Evolutionary conservation across 768 basidiomycete species (phyloP).

Genomic region (Aureoboletus auriporus): DNA sequence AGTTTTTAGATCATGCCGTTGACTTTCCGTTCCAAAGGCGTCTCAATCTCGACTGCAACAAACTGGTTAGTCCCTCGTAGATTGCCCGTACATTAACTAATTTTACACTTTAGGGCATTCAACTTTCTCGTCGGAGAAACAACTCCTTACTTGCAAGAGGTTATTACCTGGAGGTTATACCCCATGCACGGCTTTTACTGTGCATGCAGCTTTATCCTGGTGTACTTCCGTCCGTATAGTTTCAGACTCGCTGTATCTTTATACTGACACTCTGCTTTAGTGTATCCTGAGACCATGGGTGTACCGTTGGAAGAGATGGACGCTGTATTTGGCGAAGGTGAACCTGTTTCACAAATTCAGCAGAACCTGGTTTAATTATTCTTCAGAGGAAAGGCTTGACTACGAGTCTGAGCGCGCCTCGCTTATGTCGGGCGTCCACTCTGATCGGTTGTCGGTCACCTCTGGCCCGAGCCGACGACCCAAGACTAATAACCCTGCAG

Average conservation of each 20-base stretch:
- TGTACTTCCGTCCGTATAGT: constrained; percentile 68
- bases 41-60: constrained; percentile 89
- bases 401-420: constrained; percentile 64
- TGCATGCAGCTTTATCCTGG: constrained; percentile 78
- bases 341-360: not conserved
- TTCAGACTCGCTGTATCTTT: not conserved
- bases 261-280: constrained; percentile 35
- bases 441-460: constrained; percentile 34
- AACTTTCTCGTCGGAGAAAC: constrained; percentile 87
- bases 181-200: constrained; percentile 97
- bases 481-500: constrained; percentile 15
- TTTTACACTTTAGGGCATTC: constrained; percentile 47
- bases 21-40: constrained; percentile 89
- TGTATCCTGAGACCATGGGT: constrained; percentile 85
- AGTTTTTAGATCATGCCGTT: constrained; percentile 79
- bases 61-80: constrained; percentile 42
- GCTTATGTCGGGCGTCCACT: constrained; percentile 39
- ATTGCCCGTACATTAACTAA: constrained; percentile 9
- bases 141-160: constrained; percentile 83
- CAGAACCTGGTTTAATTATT: constrained; percentile 11
- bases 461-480: constrained; percentile 21
- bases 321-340: constrained; percentile 83
- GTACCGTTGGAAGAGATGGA: constrained; percentile 91
- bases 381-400: constrained; percentile 55
- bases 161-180: constrained; percentile 88